Conservation (phyloP, 768 basidiomycete genomes). For the Hypholoma sublateritium region DNA sequence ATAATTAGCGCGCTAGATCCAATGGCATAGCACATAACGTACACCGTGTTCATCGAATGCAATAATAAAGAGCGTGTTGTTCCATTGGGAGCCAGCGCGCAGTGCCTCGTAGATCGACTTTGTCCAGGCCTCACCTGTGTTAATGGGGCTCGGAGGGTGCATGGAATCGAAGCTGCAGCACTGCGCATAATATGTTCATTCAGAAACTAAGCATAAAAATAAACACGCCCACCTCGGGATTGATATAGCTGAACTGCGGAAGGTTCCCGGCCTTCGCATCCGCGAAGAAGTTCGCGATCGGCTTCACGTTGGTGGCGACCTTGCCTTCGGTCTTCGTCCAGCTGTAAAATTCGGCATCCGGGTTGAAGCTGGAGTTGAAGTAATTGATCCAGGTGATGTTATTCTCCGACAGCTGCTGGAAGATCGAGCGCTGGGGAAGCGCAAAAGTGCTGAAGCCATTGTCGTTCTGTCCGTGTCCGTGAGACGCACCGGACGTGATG, state of each 20-base stretch:
- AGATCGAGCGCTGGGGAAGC: slow-evolving; percentile 22
- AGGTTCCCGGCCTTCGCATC: slow-evolving; percentile 25
- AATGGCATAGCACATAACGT: background rate
- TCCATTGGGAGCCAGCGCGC: slow-evolving; percentile 26
- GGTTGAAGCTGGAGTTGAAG: slow-evolving; percentile 22
- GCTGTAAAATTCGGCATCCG: slow-evolving; percentile 23
- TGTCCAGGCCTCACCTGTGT: slow-evolving; percentile 26
- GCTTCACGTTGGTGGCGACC: slow-evolving; percentile 16
- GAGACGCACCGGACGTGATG: slow-evolving; percentile 27
- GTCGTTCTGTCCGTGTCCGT: slow-evolving; percentile 29
- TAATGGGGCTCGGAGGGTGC: slow-evolving; percentile 26
- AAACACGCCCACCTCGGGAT: slow-evolving; percentile 12
- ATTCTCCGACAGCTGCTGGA: slow-evolving; percentile 24
- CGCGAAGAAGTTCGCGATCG: slow-evolving; percentile 26
- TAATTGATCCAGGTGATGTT: slow-evolving; percentile 28
- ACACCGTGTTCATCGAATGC: slow-evolving; percentile 31
- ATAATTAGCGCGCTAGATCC: too few relatives aligned
- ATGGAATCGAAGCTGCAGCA: slow-evolving; percentile 27
- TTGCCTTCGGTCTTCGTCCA: slow-evolving; percentile 20
- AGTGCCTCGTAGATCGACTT: slow-evolving; percentile 31
- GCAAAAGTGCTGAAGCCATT: slow-evolving; percentile 14
- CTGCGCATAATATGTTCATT: background rate
- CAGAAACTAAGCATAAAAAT: background rate
- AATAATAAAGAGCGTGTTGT: slow-evolving; percentile 27
- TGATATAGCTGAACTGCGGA: slow-evolving; percentile 27